These are phyloP conservation scores for Carex scoparia DNA, from an alignment of 176 grass and related monocot genomes.

Conservation along the genomic window DNA sequence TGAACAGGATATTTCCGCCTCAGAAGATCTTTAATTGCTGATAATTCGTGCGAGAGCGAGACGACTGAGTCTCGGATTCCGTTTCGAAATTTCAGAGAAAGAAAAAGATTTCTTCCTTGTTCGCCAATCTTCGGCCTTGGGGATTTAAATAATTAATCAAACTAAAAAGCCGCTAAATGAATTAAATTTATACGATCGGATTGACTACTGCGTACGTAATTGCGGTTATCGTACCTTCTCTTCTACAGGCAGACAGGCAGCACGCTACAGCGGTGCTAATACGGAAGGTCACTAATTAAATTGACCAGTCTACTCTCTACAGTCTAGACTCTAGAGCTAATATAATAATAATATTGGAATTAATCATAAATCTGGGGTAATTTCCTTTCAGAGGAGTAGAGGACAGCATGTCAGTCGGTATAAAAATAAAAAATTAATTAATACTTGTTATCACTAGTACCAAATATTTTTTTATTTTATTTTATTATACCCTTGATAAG, in stretches of 20 bases:
- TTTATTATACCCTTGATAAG: neutral
- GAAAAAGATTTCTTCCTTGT: neutral
- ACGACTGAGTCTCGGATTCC: neutral
- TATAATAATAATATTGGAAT: slow-evolving; percentile 3
- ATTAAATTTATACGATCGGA: slow-evolving; percentile 1
- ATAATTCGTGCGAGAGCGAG: neutral
- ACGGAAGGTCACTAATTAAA: neutral
- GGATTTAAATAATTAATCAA: neutral
- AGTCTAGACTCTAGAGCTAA: neutral
- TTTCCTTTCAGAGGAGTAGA: slow-evolving; percentile 12
- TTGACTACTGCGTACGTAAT: slow-evolving; percentile 4
- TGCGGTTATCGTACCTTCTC: neutral
- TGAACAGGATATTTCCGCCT: neutral
- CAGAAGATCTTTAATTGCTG: neutral
- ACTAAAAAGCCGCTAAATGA: neutral
- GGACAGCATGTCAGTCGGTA: slow-evolving; percentile 52
- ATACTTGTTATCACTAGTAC: neutral
- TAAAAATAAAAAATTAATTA: slow-evolving; percentile 32
- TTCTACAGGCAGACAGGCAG: too few relatives aligned
- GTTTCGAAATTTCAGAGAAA: neutral
- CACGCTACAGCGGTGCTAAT: neutral
- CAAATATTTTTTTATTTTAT: slow-evolving; percentile 10
- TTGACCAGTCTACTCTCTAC: neutral
- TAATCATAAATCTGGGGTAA: slow-evolving; percentile 14
- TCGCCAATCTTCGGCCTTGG: neutral